phyloP scores from a whole-genome alignment of 805 yeast species.

The Barnettozyma salicaria region DNA sequence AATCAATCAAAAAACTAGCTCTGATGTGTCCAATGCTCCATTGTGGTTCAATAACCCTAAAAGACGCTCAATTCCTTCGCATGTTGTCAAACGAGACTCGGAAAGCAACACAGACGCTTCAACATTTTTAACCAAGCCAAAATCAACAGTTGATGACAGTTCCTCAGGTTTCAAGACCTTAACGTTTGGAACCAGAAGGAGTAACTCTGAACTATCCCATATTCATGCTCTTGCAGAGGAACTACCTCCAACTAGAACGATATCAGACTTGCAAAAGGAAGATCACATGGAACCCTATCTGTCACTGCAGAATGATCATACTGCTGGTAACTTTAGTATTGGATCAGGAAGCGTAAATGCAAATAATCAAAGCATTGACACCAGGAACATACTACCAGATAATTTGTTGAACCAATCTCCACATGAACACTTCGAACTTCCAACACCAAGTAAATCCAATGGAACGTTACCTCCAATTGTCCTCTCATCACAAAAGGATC shows the following conservation, averaged over 20 bases:
- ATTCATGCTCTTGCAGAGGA: slow-evolving; percentile 33
- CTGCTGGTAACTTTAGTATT: slow-evolving; percentile 7
- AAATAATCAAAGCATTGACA: too few species aligned
- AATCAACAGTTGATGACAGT: slow-evolving; percentile 7
- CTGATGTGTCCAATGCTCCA: slow-evolving; percentile 19
- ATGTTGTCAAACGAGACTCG: slow-evolving; percentile 37
- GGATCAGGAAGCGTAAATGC: slow-evolving; percentile 4
- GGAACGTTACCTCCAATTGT: slow-evolving; percentile 4
- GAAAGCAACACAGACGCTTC: slow-evolving; percentile 21
- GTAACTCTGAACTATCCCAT: slow-evolving; percentile 20
- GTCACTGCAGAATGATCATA: slow-evolving; percentile 17
- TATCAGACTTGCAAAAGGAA: slow-evolving; percentile 37
- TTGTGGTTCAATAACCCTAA: slow-evolving; percentile 38
- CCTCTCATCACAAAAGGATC: slow-evolving; percentile 1
- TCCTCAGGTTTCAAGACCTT: slow-evolving; percentile 32
- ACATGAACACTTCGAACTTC: slow-evolving; percentile 12
- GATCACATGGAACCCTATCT: slow-evolving; percentile 24
- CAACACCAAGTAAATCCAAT: slow-evolving; percentile 18
- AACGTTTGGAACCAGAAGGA: slow-evolving; percentile 34
- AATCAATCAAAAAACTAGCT: slow-evolving; percentile 21
- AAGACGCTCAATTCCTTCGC: slow-evolving; percentile 43
- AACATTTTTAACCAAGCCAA: slow-evolving; percentile 19
- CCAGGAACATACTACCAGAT: slow-evolving; percentile 7
- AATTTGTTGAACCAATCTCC: slow-evolving; percentile 11
- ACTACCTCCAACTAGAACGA: slow-evolving; percentile 36